Evolutionary conservation across 2,329 filamentous ascomycete genomes (phyloP).

Genomic region (Colletotrichum ledebouriae): DNA sequence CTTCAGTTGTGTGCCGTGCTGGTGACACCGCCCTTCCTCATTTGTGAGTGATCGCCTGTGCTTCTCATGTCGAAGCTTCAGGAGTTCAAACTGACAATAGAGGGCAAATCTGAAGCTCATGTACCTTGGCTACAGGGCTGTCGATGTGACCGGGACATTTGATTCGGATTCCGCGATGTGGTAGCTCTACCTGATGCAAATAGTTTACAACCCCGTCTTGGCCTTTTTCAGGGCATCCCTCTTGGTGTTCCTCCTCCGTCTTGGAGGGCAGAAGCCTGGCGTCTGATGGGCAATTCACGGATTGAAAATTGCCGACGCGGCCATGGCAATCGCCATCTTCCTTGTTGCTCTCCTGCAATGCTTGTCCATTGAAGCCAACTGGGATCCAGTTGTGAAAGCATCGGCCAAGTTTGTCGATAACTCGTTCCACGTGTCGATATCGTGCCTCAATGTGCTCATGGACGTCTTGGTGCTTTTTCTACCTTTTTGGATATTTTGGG

Average conservation of each 20-base stretch:
- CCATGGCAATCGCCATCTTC: slow-evolving; percentile 50
- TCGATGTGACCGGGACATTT: slow-evolving; percentile 21
- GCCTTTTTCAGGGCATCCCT: slow-evolving; percentile 61
- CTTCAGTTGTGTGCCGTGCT: slow-evolving; percentile 41
- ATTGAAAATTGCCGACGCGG: slow-evolving; percentile 49
- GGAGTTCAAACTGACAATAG: neutral
- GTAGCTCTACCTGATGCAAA: slow-evolving; percentile 52
- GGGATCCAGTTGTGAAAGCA: slow-evolving; percentile 45
- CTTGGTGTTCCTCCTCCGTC: slow-evolving; percentile 60
- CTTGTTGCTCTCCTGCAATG: slow-evolving; percentile 54
- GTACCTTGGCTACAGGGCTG: slow-evolving; percentile 48
- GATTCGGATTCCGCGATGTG: slow-evolving; percentile 45
- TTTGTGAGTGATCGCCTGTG: slow-evolving; percentile 45
- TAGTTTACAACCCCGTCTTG: slow-evolving; percentile 61
- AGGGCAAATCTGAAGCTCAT: slow-evolving; percentile 47
- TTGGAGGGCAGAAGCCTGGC: slow-evolving; percentile 53
- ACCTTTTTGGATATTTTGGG: slow-evolving; percentile 57
- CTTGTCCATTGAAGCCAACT: slow-evolving; percentile 49
- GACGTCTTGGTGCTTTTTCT: slow-evolving; percentile 53
- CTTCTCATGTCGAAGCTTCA: too few species aligned
- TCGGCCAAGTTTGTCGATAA: slow-evolving; percentile 28
- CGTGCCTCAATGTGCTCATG: slow-evolving; percentile 50
- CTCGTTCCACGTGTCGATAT: slow-evolving; percentile 22
- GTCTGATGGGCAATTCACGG: slow-evolving; percentile 50
- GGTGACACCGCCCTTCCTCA: slow-evolving; percentile 46